Percentiles rank a stretch among this genome's conserved stretches.
These are phyloP conservation scores for Phytophthora pluvialis DNA, from an alignment of 352 stramenopile genomes.

Conservation along the genomic window DNA sequence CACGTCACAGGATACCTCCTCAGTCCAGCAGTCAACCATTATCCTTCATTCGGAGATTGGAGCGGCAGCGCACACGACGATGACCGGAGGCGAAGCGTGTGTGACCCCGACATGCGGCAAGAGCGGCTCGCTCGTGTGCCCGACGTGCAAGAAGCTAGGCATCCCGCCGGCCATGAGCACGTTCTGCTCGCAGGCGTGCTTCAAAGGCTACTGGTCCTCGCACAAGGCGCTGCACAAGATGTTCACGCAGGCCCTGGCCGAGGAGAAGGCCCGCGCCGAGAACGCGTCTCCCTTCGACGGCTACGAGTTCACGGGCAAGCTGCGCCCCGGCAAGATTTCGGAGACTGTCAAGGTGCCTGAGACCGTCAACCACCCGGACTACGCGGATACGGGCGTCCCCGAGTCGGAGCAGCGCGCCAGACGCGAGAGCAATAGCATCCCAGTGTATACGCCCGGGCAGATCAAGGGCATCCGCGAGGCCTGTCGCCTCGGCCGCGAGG, in stretches of 20 bases:
- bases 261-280: conserved; percentile 36
- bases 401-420: conserved; percentile 63
- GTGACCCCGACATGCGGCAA: conserved; percentile 83
- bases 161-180: conserved; percentile 85
- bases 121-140: conserved; percentile 86
- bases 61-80: conserved; percentile 4
- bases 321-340: conserved; percentile 87
- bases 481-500: conserved; percentile 89
- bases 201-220: conserved; percentile 95
- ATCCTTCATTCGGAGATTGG: conserved; percentile 18
- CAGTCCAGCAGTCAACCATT: too few species aligned
- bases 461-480: conserved; percentile 94
- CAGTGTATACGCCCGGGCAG: conserved; percentile 92
- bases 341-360: conserved; percentile 76
- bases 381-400: conserved; percentile 84
- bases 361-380: conserved; percentile 88
- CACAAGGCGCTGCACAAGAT: conserved; percentile 98
- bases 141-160: conserved; percentile 92
- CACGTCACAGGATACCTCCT: conserved; percentile 20
- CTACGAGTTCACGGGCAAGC: conserved; percentile 84
- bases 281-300: conserved; percentile 53
- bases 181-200: conserved; percentile 96
- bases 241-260: conserved; percentile 67
- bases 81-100: conserved; percentile 43
- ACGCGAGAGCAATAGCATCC: conserved; percentile 70